A percentile compares a stretch with the other conserved stretches of the same genome.
phyloP scores from a whole-genome alignment of 148 eudicot genomes.

The Beta vulgaris region DNA sequence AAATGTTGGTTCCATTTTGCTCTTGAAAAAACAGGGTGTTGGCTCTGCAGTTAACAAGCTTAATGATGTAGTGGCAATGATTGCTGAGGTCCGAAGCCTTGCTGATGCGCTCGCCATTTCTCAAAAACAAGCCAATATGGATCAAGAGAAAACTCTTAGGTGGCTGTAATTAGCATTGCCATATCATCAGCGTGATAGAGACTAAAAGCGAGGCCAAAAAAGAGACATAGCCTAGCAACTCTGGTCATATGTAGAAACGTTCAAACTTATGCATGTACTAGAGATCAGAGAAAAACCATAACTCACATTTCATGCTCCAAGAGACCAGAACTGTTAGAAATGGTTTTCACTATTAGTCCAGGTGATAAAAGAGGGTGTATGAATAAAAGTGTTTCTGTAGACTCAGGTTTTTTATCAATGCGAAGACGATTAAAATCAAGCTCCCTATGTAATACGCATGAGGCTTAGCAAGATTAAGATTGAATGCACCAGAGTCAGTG shows the following conservation, averaged over 20 bases:
- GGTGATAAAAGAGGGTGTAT: not conserved
- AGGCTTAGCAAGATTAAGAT: not conserved
- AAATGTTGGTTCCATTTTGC: not conserved
- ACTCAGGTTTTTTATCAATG: not conserved
- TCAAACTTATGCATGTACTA: not conserved
- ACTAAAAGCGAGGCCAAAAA: not conserved
- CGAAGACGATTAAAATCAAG: not conserved
- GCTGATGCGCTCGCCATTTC: slow-evolving; percentile 47
- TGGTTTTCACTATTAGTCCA: no score
- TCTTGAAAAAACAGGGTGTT: slow-evolving; percentile 55
- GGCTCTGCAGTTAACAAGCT: slow-evolving; percentile 93
- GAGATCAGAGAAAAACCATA: not conserved
- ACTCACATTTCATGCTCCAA: not conserved
- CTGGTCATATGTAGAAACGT: not conserved
- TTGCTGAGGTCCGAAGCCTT: slow-evolving; percentile 79
- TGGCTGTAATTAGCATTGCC: slow-evolving; percentile 19
- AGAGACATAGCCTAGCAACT: not conserved
- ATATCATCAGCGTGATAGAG: not conserved
- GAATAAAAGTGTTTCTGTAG: not conserved
- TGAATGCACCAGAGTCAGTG: no score
- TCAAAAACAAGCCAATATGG: slow-evolving; percentile 20
- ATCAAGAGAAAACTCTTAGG: slow-evolving; percentile 23
- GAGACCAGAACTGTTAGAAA: no score
- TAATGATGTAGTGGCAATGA: slow-evolving; percentile 85
- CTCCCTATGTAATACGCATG: not conserved